A percentile compares a stretch with the other conserved stretches of the same genome.
phyloP scores from a whole-genome alignment of 73 alveolate species.

The Symbiodinium natans region DNA sequence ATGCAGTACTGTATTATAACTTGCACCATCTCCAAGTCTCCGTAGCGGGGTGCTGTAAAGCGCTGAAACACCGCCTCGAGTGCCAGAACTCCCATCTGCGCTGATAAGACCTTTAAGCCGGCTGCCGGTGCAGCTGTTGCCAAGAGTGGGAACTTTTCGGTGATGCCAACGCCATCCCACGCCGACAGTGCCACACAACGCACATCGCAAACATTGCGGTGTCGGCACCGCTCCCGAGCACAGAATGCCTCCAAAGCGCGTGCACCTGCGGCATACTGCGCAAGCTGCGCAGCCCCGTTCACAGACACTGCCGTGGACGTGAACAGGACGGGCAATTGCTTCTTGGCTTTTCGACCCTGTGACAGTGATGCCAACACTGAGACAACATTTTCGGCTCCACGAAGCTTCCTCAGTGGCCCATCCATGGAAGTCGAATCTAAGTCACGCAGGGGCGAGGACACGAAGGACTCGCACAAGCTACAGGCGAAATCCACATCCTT shows the following conservation, averaged over 20 bases:
- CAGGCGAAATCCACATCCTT: background rate
- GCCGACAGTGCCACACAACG: conserved; percentile 76
- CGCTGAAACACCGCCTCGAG: conserved; percentile 36
- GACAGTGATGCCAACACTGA: background rate
- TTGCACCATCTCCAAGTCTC: background rate
- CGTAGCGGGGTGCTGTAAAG: conserved; percentile 13
- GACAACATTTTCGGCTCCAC: conserved; percentile 28
- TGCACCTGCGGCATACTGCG: conserved; percentile 53
- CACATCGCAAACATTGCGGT: background rate
- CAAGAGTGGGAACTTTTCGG: conserved; percentile 15
- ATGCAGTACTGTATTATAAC: too few relatives aligned
- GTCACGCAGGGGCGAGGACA: background rate
- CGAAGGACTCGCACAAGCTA: conserved; percentile 27
- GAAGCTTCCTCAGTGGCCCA: background rate
- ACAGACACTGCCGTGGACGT: conserved; percentile 39
- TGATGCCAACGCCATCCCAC: conserved; percentile 81
- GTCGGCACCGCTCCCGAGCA: background rate
- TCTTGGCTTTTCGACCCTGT: background rate
- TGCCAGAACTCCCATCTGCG: conserved; percentile 36
- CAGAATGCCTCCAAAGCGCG: conserved; percentile 63
- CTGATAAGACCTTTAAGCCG: conserved; percentile 17
- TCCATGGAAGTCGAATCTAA: conserved; percentile 31
- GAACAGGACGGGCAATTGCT: conserved; percentile 44
- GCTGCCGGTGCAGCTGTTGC: conserved; percentile 44
- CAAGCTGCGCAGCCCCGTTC: conserved; percentile 58